Percentiles rank a stretch among this genome's conserved stretches.
Evolutionary conservation across 164 flowering plant genomes (phyloP).

Genomic region (Annona cherimola): DNA sequence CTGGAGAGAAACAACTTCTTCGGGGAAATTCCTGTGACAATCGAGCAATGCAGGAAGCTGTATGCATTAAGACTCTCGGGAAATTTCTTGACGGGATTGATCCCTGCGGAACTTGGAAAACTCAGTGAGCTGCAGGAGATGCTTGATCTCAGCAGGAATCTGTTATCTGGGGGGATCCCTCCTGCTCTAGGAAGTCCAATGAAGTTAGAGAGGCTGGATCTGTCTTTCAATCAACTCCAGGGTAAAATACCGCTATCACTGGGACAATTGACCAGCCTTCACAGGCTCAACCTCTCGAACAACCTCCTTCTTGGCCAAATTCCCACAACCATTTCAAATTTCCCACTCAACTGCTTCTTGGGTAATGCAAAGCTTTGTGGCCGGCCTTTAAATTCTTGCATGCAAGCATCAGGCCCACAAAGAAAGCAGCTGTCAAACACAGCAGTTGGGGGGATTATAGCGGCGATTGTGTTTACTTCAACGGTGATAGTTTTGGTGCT

Average conservation of each 20-base stretch:
- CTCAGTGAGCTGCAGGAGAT: slow-evolving; percentile 71
- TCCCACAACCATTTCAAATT: slow-evolving; percentile 54
- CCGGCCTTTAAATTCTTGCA: slow-evolving; percentile 50
- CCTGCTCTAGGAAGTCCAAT: slow-evolving; percentile 56
- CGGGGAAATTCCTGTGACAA: slow-evolving; percentile 64
- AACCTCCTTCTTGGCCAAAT: slow-evolving; percentile 66
- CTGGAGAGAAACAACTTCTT: slow-evolving; percentile 65
- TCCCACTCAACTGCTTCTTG: slow-evolving; percentile 56
- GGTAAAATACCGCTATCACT: slow-evolving; percentile 68
- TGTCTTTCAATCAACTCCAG: slow-evolving; percentile 64
- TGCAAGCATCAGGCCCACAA: slow-evolving; percentile 10
- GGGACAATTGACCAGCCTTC: slow-evolving; percentile 68
- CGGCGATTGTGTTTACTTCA: slow-evolving; percentile 73
- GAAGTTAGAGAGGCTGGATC: slow-evolving; percentile 73
- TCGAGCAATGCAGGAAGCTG: slow-evolving; percentile 68
- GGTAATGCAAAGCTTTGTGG: slow-evolving; percentile 76
- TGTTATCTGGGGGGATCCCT: slow-evolving; percentile 69
- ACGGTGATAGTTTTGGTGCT: slow-evolving; percentile 58
- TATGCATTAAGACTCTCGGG: slow-evolving; percentile 66
- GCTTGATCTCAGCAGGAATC: slow-evolving; percentile 66
- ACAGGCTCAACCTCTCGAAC: slow-evolving; percentile 60
- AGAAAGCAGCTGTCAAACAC: slow-evolving; percentile 37
- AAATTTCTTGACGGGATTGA: slow-evolving; percentile 55
- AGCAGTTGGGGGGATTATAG: slow-evolving; percentile 54
- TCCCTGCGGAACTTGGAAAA: slow-evolving; percentile 65